A percentile compares a stretch with the other conserved stretches of the same genome.
These are phyloP conservation scores for Scheffersomyces parashehatae DNA, from an alignment of 1,139 yeast genomes.

Conservation along the genomic window DNA sequence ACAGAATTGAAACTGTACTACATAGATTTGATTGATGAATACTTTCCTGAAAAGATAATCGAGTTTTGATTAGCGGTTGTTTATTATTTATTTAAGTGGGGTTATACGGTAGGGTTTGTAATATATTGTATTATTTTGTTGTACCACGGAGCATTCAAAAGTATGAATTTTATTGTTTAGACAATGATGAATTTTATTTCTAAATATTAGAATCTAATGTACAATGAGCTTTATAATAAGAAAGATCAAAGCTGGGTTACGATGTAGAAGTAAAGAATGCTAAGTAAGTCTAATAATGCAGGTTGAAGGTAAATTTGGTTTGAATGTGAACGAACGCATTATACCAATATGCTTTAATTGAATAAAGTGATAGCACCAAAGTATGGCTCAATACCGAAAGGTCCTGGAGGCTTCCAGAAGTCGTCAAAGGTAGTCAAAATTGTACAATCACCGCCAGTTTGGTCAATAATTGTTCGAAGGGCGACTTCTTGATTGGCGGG, in stretches of 20 bases:
- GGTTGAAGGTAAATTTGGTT: neutral
- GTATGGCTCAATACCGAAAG: constrained; percentile 79
- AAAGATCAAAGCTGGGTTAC: neutral
- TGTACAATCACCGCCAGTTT: constrained; percentile 60
- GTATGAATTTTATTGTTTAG: neutral
- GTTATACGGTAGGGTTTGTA: neutral
- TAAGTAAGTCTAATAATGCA: neutral
- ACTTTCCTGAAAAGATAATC: constrained; percentile 56
- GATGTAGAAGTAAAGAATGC: neutral
- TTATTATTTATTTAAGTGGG: constrained; percentile 1
- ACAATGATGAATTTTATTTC: neutral
- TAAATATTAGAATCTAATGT: neutral
- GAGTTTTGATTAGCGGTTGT: constrained; percentile 42
- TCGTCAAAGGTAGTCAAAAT: constrained; percentile 78
- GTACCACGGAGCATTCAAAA: neutral
- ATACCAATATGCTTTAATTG: constrained; percentile 4
- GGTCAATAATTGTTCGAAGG: constrained; percentile 51
- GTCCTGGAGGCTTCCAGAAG: constrained; percentile 86
- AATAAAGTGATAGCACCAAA: constrained; percentile 67
- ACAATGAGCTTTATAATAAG: neutral
- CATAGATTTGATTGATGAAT: constrained; percentile 64
- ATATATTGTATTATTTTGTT: constrained; percentile 1
- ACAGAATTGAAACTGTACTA: constrained; percentile 59
- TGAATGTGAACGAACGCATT: neutral
- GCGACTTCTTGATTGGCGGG: constrained; percentile 71